A percentile compares a stretch with the other conserved stretches of the same genome.
Conservation (phyloP, 106 monocot species). For the Xerophyta viscosa region DNA sequence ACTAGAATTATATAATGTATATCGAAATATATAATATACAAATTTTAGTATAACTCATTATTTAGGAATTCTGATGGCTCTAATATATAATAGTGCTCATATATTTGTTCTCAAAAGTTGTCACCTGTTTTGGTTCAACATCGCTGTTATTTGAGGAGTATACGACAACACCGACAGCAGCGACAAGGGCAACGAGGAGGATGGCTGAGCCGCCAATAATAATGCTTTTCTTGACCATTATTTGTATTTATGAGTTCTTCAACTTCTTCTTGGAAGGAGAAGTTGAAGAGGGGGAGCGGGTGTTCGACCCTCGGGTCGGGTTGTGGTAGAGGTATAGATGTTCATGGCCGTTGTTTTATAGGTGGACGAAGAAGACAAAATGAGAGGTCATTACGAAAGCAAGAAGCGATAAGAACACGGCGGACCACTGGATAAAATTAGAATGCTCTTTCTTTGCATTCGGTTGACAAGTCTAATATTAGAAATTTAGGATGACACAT, state of each 20-base stretch:
- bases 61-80: too few relatives aligned
- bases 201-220: slow-evolving; percentile 20
- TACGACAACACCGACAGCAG: slow-evolving; percentile 17
- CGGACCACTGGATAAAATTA: background rate
- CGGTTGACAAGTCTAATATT: too few relatives aligned
- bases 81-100: too few relatives aligned
- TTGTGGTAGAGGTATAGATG: background rate
- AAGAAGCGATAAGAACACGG: background rate
- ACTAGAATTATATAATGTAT: too few relatives aligned
- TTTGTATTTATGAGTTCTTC: background rate
- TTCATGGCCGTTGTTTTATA: background rate
- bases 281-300: background rate
- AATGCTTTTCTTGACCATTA: slow-evolving; percentile 20
- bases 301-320: background rate
- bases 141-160: background rate
- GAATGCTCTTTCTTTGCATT: too few relatives aligned
- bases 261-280: background rate
- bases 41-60: too few relatives aligned
- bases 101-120: too few relatives aligned
- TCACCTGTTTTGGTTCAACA: too few relatives aligned
- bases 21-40: too few relatives aligned
- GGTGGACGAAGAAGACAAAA: background rate
- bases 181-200: slow-evolving; percentile 39
- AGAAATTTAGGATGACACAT: too few relatives aligned
- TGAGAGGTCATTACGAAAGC: background rate